Conservation (phyloP, 345 rosid species). For the Rhodomyrtus tomentosa region DNA sequence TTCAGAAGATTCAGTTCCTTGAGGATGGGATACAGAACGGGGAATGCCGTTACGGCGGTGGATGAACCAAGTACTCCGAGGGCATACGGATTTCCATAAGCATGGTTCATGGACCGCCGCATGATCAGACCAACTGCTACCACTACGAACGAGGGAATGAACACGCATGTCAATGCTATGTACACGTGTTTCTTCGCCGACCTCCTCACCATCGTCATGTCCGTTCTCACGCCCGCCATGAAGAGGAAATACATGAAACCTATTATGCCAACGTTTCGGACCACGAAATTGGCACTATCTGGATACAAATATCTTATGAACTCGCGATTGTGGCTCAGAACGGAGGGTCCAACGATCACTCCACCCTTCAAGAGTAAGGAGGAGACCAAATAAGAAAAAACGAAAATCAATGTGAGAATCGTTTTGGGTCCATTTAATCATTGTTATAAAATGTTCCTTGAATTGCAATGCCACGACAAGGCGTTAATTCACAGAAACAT, state of each 20-base stretch:
- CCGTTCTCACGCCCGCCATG: conserved; percentile 40
- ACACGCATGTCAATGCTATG: conserved; percentile 19
- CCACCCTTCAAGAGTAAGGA: conserved; percentile 51
- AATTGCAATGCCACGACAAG: not conserved
- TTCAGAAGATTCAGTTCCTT: conserved; percentile 48
- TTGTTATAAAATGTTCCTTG: not conserved
- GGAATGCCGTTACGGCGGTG: conserved; percentile 29
- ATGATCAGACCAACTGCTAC: not conserved
- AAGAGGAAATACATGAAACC: conserved; percentile 53
- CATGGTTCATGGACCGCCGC: conserved; percentile 13
- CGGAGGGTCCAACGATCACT: conserved; percentile 61
- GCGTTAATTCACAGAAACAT: not conserved
- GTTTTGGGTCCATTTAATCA: not conserved
- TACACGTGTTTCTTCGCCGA: conserved; percentile 29
- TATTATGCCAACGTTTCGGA: conserved; percentile 36
- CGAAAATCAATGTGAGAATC: not conserved
- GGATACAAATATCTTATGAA: conserved; percentile 27
- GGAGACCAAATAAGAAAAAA: no score
- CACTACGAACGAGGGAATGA: conserved; percentile 11
- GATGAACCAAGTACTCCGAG: conserved; percentile 19
- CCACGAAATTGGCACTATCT: conserved; percentile 22
- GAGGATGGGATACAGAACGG: conserved; percentile 33
- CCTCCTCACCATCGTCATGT: conserved; percentile 19
- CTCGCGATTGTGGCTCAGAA: conserved; percentile 32
- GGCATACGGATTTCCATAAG: conserved; percentile 5